Conservation (phyloP, 768 basidiomycete genomes). For the Kwoniella pini region DNA sequence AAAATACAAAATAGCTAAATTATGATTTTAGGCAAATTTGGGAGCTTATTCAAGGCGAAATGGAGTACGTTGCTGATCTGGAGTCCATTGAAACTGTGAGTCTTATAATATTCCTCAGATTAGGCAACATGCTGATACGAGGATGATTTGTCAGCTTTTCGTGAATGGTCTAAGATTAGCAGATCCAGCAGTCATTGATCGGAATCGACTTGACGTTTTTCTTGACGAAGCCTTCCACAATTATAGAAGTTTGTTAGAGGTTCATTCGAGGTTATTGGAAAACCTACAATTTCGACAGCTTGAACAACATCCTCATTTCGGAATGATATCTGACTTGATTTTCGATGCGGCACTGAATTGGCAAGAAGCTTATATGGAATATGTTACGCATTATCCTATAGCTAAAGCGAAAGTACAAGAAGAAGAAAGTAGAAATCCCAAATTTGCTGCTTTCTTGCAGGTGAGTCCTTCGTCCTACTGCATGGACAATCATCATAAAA, state of each 20-base stretch:
- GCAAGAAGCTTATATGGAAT: constrained; percentile 55
- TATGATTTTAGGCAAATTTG: constrained; percentile 71
- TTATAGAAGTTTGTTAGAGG: constrained; percentile 64
- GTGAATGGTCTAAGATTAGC: constrained; percentile 55
- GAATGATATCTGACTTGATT: constrained; percentile 52
- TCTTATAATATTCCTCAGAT: too few species aligned
- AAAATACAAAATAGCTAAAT: too few species aligned
- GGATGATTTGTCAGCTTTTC: too few species aligned
- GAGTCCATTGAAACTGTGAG: constrained; percentile 77
- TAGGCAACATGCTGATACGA: too few species aligned
- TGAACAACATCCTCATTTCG: constrained; percentile 55
- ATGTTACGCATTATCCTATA: constrained; percentile 55
- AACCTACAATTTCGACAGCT: constrained; percentile 51
- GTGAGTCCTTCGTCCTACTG: constrained; percentile 21
- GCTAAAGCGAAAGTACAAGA: constrained; percentile 54
- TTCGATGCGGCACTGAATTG: constrained; percentile 54
- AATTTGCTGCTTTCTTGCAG: constrained; percentile 49
- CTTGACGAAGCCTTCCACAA: constrained; percentile 89
- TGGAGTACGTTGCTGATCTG: constrained; percentile 89
- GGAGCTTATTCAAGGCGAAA: constrained; percentile 91
- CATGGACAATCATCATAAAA: too few species aligned
- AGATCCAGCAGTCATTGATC: constrained; percentile 64
- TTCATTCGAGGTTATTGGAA: constrained; percentile 49
- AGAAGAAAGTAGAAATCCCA: constrained; percentile 42
- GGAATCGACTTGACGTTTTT: constrained; percentile 68